phyloP scores from a whole-genome alignment of 306 rosid genomes.

The Prunus kanzakura region DNA sequence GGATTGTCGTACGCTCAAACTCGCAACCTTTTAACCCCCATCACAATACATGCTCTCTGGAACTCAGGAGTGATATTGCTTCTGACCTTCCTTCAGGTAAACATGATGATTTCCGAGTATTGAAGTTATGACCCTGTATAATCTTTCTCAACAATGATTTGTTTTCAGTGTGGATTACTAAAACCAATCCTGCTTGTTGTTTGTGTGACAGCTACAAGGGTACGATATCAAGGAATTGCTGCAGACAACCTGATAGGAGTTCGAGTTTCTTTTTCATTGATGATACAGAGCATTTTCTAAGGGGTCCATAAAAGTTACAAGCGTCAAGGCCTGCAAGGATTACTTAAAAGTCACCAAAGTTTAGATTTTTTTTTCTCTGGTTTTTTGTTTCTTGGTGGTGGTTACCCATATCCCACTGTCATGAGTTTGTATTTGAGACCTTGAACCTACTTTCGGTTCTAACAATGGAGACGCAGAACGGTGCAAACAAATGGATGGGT shows the following conservation, averaged over 20 bases:
- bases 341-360: not conserved
- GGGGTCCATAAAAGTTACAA: not conserved
- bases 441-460: not conserved
- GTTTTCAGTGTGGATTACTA: conserved; percentile 10
- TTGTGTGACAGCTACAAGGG: conserved; percentile 70
- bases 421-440: not conserved
- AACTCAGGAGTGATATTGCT: conserved; percentile 90
- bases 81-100: conserved; percentile 87
- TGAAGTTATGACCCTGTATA: not conserved
- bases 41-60: conserved; percentile 93
- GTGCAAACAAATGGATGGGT: not conserved
- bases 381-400: not conserved
- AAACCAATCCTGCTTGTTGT: conserved; percentile 25
- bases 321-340: not conserved
- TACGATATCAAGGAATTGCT: conserved; percentile 92
- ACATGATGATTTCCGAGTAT: not conserved
- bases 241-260: conserved; percentile 57
- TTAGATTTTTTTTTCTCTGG: not conserved
- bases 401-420: not conserved
- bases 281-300: conserved; percentile 10
- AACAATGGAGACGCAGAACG: not conserved
- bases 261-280: conserved; percentile 11
- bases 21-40: conserved; percentile 90
- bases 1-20: conserved; percentile 98
- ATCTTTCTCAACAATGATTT: not conserved